Conservation (phyloP, 2,329 filamentous ascomycete genomes). For the Fusarium napiforme region DNA sequence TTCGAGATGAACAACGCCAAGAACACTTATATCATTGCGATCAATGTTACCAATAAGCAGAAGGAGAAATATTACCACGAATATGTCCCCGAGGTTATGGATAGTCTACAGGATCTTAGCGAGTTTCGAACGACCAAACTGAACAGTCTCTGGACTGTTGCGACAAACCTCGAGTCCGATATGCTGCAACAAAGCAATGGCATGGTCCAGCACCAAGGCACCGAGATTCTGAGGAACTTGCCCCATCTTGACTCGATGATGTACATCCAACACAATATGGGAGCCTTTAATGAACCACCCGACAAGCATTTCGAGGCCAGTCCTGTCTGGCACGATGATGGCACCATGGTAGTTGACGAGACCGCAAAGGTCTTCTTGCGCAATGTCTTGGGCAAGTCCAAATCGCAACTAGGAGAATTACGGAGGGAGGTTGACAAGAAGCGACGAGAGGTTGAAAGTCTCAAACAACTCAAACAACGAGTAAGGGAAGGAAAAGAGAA, state of each 20-base stretch:
- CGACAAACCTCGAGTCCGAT: slow-evolving; percentile 81
- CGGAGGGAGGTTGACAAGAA: slow-evolving; percentile 88
- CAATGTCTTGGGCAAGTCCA: slow-evolving; percentile 92
- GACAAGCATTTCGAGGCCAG: slow-evolving; percentile 93
- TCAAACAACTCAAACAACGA: slow-evolving; percentile 77
- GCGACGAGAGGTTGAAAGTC: slow-evolving; percentile 82
- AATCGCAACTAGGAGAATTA: slow-evolving; percentile 82
- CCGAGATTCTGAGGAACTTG: slow-evolving; percentile 87
- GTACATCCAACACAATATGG: slow-evolving; percentile 94
- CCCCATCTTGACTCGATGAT: slow-evolving; percentile 95
- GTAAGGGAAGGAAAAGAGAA: slow-evolving; percentile 88
- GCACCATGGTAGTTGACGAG: slow-evolving; percentile 86
- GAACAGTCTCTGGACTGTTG: slow-evolving; percentile 86
- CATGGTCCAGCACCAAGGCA: slow-evolving; percentile 76
- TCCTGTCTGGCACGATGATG: slow-evolving; percentile 96
- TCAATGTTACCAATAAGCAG: slow-evolving; percentile 97
- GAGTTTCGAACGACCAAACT: slow-evolving; percentile 87
- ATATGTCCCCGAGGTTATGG: slow-evolving; percentile 92
- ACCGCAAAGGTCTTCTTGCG: slow-evolving; percentile 88
- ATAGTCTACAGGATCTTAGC: slow-evolving; percentile 92
- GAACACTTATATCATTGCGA: slow-evolving; percentile 96
- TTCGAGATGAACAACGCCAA: slow-evolving; percentile 97
- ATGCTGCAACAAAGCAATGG: slow-evolving; percentile 79
- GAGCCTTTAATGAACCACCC: slow-evolving; percentile 81
- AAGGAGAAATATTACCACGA: slow-evolving; percentile 98